phyloP scores from a whole-genome alignment of 192 early-diverging fungal genomes.

The Gryganskiella cystojenkinii region DNA sequence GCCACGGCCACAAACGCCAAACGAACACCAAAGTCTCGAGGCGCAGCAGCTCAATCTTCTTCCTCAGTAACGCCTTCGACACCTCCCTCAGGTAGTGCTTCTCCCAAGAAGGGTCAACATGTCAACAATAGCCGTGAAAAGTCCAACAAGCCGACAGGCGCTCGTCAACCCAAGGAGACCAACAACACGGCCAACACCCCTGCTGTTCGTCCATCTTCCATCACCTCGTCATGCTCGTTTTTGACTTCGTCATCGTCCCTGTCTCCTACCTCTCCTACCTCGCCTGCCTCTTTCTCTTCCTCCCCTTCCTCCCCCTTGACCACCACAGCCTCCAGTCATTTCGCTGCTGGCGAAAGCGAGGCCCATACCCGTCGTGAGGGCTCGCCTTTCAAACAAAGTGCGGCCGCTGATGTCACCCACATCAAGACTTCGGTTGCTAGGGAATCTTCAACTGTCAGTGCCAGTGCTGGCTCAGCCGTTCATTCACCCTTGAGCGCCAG shows the following conservation, averaged over 20 bases:
- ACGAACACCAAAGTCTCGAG: not conserved
- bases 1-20: not conserved
- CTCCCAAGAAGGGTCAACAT: slow-evolving; percentile 5
- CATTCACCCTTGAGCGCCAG: slow-evolving; percentile 12
- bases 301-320: not conserved
- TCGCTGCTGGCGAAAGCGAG: not conserved
- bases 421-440: slow-evolving; percentile 17
- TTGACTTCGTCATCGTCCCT: slow-evolving; percentile 30
- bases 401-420: not conserved
- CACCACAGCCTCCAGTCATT: not conserved
- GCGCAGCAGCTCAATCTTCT: not conserved
- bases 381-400: not conserved
- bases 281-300: slow-evolving; percentile 5
- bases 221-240: slow-evolving; percentile 33
- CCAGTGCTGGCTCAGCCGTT: slow-evolving; percentile 7
- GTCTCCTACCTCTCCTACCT: slow-evolving; percentile 23
- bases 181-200: not conserved
- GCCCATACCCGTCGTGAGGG: not conserved
- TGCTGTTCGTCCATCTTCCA: slow-evolving; percentile 25
- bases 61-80: not conserved
- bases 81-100: not conserved
- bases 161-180: not conserved
- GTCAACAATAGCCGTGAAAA: not conserved
- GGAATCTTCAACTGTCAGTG: slow-evolving; percentile 4
- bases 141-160: not conserved